phyloP scores from a whole-genome alignment of 2,329 filamentous ascomycete species.

The Fusarium chaquense region DNA sequence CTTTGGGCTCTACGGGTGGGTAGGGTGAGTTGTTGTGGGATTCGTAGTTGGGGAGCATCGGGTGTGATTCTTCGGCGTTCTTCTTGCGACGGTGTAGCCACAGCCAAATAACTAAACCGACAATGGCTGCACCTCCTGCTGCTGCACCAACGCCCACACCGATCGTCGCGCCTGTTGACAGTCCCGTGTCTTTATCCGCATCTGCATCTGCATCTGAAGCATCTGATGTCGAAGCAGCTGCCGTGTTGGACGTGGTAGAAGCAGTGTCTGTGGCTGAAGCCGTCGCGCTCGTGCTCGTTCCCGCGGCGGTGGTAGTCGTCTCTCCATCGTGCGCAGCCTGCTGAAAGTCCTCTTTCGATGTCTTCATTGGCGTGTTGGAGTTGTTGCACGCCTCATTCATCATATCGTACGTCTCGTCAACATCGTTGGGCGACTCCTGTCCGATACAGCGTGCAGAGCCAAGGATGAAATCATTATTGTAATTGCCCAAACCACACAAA shows the following conservation, averaged over 20 bases:
- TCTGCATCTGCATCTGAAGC: background rate
- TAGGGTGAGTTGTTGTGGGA: conserved; percentile 31
- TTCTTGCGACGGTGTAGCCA: conserved; percentile 48
- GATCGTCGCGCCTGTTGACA: conserved; percentile 55
- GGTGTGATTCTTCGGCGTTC: conserved; percentile 47
- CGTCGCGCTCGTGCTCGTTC: conserved; percentile 1
- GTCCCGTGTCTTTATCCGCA: conserved; percentile 23
- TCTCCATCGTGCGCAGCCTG: conserved; percentile 35
- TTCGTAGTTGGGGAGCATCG: conserved; percentile 48
- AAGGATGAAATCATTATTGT: conserved; percentile 62
- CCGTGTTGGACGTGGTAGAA: background rate
- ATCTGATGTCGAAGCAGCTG: conserved; percentile 4
- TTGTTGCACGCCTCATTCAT: conserved; percentile 59
- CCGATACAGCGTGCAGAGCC: conserved; percentile 62
- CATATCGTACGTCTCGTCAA: conserved; percentile 58
- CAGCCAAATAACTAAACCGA: conserved; percentile 44
- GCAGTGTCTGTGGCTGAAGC: conserved; percentile 7
- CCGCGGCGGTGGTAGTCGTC: background rate
- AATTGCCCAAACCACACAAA: conserved; percentile 57
- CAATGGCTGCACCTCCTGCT: conserved; percentile 45
- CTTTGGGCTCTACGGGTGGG: conserved; percentile 42
- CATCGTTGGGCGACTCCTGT: conserved; percentile 49
- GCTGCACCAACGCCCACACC: conserved; percentile 57
- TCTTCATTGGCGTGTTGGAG: conserved; percentile 58
- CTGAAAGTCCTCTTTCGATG: conserved; percentile 59